phyloP scores from a whole-genome alignment of 176 grass and related monocot genomes.

The Urochloa ruziziensis region DNA sequence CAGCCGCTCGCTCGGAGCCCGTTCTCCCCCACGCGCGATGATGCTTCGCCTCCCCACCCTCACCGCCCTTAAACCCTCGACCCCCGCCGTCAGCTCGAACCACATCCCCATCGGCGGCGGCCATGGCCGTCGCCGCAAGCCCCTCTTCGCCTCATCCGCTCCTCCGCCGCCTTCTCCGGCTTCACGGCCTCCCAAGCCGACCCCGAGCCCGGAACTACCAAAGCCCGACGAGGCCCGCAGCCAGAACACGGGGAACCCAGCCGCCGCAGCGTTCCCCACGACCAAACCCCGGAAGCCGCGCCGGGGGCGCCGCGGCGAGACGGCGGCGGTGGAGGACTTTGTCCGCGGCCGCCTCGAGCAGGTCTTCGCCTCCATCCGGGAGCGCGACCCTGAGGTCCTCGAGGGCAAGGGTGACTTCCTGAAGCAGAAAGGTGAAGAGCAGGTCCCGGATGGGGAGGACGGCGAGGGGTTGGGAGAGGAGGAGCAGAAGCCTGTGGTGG shows the following conservation, averaged over 20 bases:
- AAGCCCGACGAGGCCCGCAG: background rate
- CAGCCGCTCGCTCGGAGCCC: background rate
- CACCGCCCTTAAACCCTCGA: slow-evolving; percentile 42
- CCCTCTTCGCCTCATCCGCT: slow-evolving; percentile 18
- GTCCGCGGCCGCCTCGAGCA: slow-evolving; percentile 67
- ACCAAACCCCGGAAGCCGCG: slow-evolving; percentile 58
- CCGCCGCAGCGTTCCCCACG: slow-evolving; percentile 6
- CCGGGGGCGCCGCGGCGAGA: slow-evolving; percentile 54
- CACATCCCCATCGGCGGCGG: slow-evolving; percentile 7
- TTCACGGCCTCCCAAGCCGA: slow-evolving; percentile 22
- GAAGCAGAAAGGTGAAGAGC: slow-evolving; percentile 36
- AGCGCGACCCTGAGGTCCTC: slow-evolving; percentile 50
- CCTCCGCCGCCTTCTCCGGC: slow-evolving; percentile 34
- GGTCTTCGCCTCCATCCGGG: slow-evolving; percentile 70
- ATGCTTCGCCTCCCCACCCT: slow-evolving; percentile 49
- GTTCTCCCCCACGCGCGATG: background rate
- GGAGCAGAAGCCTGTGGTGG: slow-evolving; percentile 51
- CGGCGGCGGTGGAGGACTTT: slow-evolving; percentile 69
- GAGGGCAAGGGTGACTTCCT: slow-evolving; percentile 56
- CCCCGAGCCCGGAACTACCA: slow-evolving; percentile 9
- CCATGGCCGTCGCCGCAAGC: background rate
- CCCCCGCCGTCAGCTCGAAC: background rate
- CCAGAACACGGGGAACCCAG: background rate
- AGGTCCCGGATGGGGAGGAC: background rate
- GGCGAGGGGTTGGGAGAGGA: slow-evolving; percentile 11